A percentile compares a stretch with the other conserved stretches of the same genome.
Conservation (phyloP, 257 asterid genomes). For the Solanum ossicruentum region DNA sequence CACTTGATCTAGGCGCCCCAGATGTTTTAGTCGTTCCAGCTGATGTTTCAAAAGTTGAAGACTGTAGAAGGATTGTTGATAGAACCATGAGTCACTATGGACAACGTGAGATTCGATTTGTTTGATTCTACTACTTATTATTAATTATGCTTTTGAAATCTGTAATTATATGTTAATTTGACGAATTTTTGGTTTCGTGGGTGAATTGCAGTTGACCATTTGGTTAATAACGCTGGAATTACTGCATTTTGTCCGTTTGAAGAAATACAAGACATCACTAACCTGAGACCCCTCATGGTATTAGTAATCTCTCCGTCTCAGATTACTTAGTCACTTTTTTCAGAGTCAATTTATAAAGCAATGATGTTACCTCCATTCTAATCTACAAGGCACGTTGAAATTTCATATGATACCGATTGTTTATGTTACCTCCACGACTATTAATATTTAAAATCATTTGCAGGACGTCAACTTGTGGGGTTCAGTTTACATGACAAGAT, state of each 20-base stretch:
- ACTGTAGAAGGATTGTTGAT: slow-evolving; percentile 41
- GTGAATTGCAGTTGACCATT: slow-evolving; percentile 46
- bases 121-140: not conserved
- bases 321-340: not conserved
- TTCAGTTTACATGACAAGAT: slow-evolving; percentile 41
- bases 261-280: slow-evolving; percentile 32
- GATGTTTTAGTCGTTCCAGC: slow-evolving; percentile 33
- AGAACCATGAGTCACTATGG: slow-evolving; percentile 50
- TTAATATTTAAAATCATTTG: not conserved
- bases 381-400: not conserved
- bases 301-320: not conserved
- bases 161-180: not conserved
- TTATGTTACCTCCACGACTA: not conserved
- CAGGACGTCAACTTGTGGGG: slow-evolving; percentile 93
- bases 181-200: not conserved
- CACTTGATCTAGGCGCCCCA: slow-evolving; percentile 51
- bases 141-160: not conserved
- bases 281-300: slow-evolving; percentile 41
- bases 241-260: slow-evolving; percentile 40
- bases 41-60: slow-evolving; percentile 41
- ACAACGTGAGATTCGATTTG: slow-evolving; percentile 18
- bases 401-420: not conserved
- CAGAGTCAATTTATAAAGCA: too few relatives aligned
- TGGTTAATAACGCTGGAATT: slow-evolving; percentile 63
- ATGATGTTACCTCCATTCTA: not conserved